These are phyloP conservation scores for Nothomitra cinnamomea DNA, from an alignment of 2,329 filamentous ascomycete species.

Conservation along the genomic window DNA sequence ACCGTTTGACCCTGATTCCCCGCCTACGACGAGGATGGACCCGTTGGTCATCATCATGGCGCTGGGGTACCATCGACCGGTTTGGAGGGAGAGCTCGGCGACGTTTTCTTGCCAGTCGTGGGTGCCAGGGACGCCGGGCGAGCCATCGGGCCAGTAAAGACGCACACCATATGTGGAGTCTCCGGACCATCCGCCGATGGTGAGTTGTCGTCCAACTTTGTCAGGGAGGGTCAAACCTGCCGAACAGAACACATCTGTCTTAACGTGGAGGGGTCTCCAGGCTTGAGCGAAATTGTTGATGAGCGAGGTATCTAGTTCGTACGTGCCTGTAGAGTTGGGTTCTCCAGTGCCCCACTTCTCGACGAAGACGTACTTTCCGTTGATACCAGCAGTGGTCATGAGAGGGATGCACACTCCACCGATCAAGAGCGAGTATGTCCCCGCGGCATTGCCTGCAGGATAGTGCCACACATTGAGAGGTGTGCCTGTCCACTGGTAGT, in stretches of 20 bases:
- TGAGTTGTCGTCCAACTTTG: conserved; percentile 41
- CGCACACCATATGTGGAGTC: conserved; percentile 45
- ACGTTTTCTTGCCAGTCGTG: conserved; percentile 51
- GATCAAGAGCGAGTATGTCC: conserved; percentile 41
- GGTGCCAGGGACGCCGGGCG: conserved; percentile 34
- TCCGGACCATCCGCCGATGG: conserved; percentile 48
- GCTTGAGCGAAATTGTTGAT: conserved; percentile 35
- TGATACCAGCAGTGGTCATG: conserved; percentile 40
- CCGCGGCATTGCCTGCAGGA: conserved; percentile 34
- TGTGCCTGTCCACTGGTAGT: conserved; percentile 18
- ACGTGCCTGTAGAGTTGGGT: conserved; percentile 46
- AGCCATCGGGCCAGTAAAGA: conserved; percentile 43
- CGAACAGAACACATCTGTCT: conserved; percentile 52
- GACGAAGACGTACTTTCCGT: conserved; percentile 43
- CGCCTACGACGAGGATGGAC: conserved; percentile 41
- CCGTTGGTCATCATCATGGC: conserved; percentile 48
- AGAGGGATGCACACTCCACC: conserved; percentile 45
- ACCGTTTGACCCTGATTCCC: conserved; percentile 44
- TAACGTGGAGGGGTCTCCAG: conserved; percentile 43
- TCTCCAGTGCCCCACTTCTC: conserved; percentile 45
- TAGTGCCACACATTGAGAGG: conserved; percentile 39
- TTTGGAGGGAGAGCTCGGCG: conserved; percentile 34
- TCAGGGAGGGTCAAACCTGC: conserved; percentile 38
- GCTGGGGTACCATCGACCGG: conserved; percentile 47
- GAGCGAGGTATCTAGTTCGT: conserved; percentile 43